Evolutionary conservation across 1,284 basidiomycete genomes (phyloP).

Genomic region (Malassezia japonica): DNA sequence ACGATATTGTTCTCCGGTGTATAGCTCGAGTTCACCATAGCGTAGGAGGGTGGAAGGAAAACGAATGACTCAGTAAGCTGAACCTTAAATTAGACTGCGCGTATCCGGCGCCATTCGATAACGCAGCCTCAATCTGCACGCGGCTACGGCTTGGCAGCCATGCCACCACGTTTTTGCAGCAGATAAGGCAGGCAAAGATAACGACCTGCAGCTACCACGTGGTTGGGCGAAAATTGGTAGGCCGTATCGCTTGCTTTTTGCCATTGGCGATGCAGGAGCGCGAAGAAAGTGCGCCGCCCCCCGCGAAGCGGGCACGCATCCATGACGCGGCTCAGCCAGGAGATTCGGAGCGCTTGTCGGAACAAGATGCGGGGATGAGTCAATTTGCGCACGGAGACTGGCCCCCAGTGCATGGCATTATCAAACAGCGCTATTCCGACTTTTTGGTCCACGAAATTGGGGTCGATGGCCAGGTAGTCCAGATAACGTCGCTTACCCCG

Average conservation of each 20-base stretch:
- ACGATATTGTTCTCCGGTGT: slow-evolving; percentile 20
- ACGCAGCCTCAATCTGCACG: no score
- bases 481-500: slow-evolving; percentile 26
- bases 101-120: no score
- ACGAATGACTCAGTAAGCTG: no score
- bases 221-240: neutral
- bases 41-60: no score
- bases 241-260: neutral
- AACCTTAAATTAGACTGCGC: no score
- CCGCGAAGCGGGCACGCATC: slow-evolving; percentile 6
- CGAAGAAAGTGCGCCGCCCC: neutral
- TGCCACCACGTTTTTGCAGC: neutral
- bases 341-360: neutral
- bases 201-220: slow-evolving; percentile 11
- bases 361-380: slow-evolving; percentile 25
- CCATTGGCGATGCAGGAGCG: neutral
- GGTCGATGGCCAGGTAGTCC: slow-evolving; percentile 17
- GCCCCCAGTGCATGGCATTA: slow-evolving; percentile 35
- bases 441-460: slow-evolving; percentile 38
- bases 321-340: neutral
- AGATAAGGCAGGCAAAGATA: slow-evolving; percentile 8
- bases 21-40: slow-evolving; percentile 25
- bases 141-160: neutral
- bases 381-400: slow-evolving; percentile 27
- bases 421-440: slow-evolving; percentile 43